Percentiles rank a stretch among this genome's conserved stretches.
phyloP scores from a whole-genome alignment of 495 filamentous ascomycete species.

The Stereocaulon alpinum region DNA sequence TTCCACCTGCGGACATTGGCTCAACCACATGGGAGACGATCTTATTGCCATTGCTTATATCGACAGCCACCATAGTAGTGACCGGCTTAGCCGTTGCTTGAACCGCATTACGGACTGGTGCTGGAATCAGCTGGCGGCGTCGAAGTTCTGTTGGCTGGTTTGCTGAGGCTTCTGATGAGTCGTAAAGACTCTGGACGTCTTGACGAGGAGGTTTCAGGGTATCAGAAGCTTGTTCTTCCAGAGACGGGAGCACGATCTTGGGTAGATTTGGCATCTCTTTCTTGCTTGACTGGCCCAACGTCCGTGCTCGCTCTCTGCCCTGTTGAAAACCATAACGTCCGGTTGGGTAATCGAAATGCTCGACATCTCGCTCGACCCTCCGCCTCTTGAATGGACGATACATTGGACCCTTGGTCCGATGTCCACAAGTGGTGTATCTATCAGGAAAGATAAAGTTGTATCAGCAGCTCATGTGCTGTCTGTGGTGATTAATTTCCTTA shows the following conservation, averaged over 20 bases:
- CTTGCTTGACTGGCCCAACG: constrained; percentile 6
- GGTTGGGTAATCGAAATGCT: background rate
- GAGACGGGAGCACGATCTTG: constrained; percentile 10
- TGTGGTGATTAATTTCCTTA: constrained; percentile 5
- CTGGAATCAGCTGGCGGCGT: constrained; percentile 5
- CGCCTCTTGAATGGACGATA: constrained; percentile 23
- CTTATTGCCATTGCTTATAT: constrained; percentile 2
- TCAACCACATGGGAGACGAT: background rate
- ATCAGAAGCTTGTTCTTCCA: background rate
- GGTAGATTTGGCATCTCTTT: constrained; percentile 10
- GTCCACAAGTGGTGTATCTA: background rate
- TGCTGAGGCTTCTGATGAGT: no score
- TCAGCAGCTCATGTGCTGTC: constrained; percentile 6
- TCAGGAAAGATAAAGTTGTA: constrained; percentile 8
- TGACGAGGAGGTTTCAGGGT: background rate
- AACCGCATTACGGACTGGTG: background rate
- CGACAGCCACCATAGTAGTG: constrained; percentile 2
- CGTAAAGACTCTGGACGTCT: background rate
- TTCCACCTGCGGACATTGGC: background rate
- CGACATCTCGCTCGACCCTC: constrained; percentile 11
- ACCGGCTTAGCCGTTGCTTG: constrained; percentile 3
- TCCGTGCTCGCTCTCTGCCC: constrained; percentile 8
- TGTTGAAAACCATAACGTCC: constrained; percentile 5
- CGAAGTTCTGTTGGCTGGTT: background rate
- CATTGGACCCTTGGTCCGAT: constrained; percentile 14